Evolutionary conservation across 768 basidiomycete genomes (phyloP), one percentile per base, ranked within the genome.

Genomic region (Podaxis pistillaris): DNA sequence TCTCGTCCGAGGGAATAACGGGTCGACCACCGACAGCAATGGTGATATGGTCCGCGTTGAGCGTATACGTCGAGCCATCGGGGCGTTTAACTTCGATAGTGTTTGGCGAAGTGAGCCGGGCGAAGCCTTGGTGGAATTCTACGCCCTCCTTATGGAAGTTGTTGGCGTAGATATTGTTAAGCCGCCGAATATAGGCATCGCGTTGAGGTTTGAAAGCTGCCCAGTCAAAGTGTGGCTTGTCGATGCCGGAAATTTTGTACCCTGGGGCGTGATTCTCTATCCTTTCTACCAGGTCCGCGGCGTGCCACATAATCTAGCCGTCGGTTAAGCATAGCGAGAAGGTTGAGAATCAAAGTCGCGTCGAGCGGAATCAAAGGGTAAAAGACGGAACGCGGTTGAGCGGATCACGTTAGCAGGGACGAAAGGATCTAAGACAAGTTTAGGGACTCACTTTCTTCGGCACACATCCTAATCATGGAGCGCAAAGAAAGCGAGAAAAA

Each of bases 281-380:
- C 73, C 89, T 92, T 70, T 98, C 96, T 33, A 90, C 88, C 61
- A 94, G 78, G 75, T 96, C 93, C 28, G 93, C 91, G 44, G 94
- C 93, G 65, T 95, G 90, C 96, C 96, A 99, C 96, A 98, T 98
- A 60, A 99, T 88, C 93, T 96, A 62, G 12, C 7, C 53, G 38
- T 30, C 41, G 47, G 62, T 36, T 56, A 56, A 56, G n/a, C 19
- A 55, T 33, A 24, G 19, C 19, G 11, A 17, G 28, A 47, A 38
- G 19, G 65, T 57, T 44, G 36, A 22, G 9, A 51, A 54, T 38
- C 13, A 1, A 41, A 47, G 37, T 22, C n/a, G 38, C 28, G 19
- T 22, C n/a, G 54, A 40, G 60, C 26, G 49, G 37, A 51, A 24
- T 36, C 28, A 28, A 47, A 28, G 17, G 15, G 57, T 54, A 19